Conservation (phyloP, 163 green algal species). For the Chlorella variabilis region DNA sequence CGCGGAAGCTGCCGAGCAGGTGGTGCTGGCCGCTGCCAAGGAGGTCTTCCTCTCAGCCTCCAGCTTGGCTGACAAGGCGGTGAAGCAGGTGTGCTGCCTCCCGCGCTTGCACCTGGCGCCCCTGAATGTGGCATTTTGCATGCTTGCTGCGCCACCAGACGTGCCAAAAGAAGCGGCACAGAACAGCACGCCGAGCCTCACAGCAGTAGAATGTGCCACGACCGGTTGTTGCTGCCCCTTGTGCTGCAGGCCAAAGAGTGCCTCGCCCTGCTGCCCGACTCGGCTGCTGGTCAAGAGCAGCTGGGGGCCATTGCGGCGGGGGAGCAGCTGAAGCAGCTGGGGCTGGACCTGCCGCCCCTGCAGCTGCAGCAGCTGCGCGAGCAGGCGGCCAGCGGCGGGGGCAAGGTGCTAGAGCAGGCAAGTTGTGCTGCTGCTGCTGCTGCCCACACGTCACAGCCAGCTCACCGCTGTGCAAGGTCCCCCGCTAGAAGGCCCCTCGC, state of each 20-base stretch:
- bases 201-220: too few species aligned
- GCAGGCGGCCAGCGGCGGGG: not conserved
- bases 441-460: too few species aligned
- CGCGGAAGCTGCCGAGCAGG: conserved; percentile 25
- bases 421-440: too few species aligned
- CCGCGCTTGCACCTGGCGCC: too few species aligned
- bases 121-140: too few species aligned
- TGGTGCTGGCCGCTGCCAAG: conserved; percentile 44
- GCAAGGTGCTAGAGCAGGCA: conserved; percentile 21
- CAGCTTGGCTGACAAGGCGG: conserved; percentile 2
- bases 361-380: conserved; percentile 38
- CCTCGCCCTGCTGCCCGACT: conserved; percentile 28
- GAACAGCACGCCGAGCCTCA: too few species aligned
- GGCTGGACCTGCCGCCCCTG: conserved; percentile 31
- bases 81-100: conserved; percentile 20
- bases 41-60: conserved; percentile 41
- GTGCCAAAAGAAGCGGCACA: too few species aligned
- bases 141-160: too few species aligned
- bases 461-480: too few species aligned
- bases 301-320: conserved; percentile 13
- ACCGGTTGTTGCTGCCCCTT: not conserved
- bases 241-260: conserved; percentile 25
- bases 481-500: too few species aligned
- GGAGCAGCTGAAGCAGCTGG: conserved; percentile 24
- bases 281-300: not conserved